Conservation (phyloP, 1,284 basidiomycete genomes). For the Puccinia polysora region DNA sequence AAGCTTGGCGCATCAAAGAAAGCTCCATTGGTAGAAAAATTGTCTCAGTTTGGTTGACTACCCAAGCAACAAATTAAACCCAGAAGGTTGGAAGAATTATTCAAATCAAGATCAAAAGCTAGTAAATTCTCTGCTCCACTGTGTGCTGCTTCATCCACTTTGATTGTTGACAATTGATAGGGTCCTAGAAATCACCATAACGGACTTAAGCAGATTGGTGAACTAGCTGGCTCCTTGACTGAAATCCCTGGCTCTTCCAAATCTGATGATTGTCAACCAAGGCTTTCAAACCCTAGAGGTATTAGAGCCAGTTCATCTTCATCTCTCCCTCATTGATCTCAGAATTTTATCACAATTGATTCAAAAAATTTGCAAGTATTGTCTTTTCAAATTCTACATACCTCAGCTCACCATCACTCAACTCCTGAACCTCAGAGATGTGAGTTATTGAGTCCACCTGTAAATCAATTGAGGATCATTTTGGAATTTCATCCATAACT, state of each 20-base stretch:
- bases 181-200: slow-evolving; percentile 1
- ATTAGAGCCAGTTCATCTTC: slow-evolving; percentile 13
- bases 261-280: slow-evolving; percentile 28
- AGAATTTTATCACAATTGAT: too few species aligned
- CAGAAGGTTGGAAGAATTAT: slow-evolving; percentile 10
- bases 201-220: slow-evolving; percentile 36
- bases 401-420: too few species aligned
- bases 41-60: slow-evolving; percentile 33
- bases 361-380: too few species aligned
- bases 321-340: too few species aligned
- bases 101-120: background rate
- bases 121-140: background rate
- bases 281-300: slow-evolving; percentile 31
- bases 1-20: slow-evolving; percentile 31
- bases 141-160: slow-evolving; percentile 3
- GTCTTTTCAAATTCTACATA: too few species aligned
- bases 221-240: slow-evolving; percentile 29
- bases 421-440: too few species aligned
- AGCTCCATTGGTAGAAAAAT: slow-evolving; percentile 33
- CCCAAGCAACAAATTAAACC: slow-evolving; percentile 31
- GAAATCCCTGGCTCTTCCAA: background rate
- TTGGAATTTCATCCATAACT: too few species aligned
- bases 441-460: too few species aligned
- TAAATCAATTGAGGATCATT: too few species aligned
- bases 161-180: background rate